Base-by-base conservation (phyloP, 1,139 yeast species). In the Pichia sp. region DNA sequence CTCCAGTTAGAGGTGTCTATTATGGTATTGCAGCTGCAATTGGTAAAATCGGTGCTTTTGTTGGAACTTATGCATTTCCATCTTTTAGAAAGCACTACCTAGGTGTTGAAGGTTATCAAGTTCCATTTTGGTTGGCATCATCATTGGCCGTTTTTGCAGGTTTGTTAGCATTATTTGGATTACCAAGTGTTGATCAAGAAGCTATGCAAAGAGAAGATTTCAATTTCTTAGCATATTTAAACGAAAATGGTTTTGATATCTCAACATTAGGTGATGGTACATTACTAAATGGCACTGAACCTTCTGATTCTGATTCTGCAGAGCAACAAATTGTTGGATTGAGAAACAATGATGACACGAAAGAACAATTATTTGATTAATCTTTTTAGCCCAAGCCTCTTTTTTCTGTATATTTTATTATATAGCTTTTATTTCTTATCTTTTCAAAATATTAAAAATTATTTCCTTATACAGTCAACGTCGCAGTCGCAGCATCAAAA, bases 21-120 rank as follows among this genome's bases (percentile, higher is more conserved):
- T 90, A 90, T 62, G 94, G 94, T 55, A 74, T 87, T 55, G 92
- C 95, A 39, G 96, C 97, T 48, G 96, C 96, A 28, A 58, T 80
- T 45, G 97, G 96, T 59, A 89, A 89, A 64, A 71, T 87, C 51
- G 97, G 97, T 59, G 96, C 96, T 2, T 89, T 87, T 61, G 87
- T 82, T 29, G 97, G 97, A 49, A 81, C 94, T 39, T 87, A 82
- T 64, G 82, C 84, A 28, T 90, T 90, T 77, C 96, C 96, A 39
- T 51, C 58, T 20, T 60, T 60, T 52, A 59, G 57, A 47, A 43
- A 40, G 3, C 52, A 59, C 37, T 60, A 55, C 51, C 69, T 73
- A n/a, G 80, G 80, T 42, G 78, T 55, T 37, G 47, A 51, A 53
- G 62, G 62, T 43, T 54, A 55, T 41, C 80, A 78, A 63, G 84